These are phyloP conservation scores for Plasmodium sp. DNA, from an alignment of 169 alveolate genomes.

Conservation along the genomic window DNA sequence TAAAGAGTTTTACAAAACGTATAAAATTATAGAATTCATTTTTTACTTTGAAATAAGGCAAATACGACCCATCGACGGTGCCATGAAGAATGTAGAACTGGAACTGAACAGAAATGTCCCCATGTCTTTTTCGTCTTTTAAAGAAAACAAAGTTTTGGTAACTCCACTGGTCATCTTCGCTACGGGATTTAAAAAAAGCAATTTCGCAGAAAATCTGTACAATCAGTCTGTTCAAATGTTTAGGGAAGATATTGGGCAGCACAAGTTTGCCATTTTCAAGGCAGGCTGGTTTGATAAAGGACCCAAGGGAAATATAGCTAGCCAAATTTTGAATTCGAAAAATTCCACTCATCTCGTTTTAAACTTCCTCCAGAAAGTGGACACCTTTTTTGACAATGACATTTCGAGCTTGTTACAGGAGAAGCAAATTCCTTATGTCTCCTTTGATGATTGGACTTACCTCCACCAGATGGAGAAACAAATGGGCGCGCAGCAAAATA, in stretches of 20 bases:
- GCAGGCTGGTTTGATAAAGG: constrained; percentile 70
- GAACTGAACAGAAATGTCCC: constrained; percentile 22
- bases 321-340: constrained; percentile 35
- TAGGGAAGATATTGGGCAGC: constrained; percentile 15
- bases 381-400: constrained; percentile 32
- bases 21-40: constrained; percentile 65
- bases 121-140: neutral
- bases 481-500: neutral
- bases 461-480: constrained; percentile 22
- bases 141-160: neutral
- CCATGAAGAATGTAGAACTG: constrained; percentile 31
- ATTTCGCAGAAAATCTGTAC: constrained; percentile 27
- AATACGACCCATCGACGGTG: neutral
- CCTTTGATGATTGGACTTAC: constrained; percentile 52
- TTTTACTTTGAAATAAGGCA: constrained; percentile 31
- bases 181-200: constrained; percentile 63
- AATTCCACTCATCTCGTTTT: neutral
- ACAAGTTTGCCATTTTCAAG: constrained; percentile 32
- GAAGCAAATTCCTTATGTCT: constrained; percentile 20
- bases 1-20: constrained; percentile 27
- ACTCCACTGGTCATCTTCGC: constrained; percentile 60
- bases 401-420: constrained; percentile 16
- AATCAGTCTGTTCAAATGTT: constrained; percentile 26
- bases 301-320: constrained; percentile 70
- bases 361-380: constrained; percentile 35